phyloP scores from a whole-genome alignment of 1,284 basidiomycete genomes.

The Hemileia vastatrix region DNA sequence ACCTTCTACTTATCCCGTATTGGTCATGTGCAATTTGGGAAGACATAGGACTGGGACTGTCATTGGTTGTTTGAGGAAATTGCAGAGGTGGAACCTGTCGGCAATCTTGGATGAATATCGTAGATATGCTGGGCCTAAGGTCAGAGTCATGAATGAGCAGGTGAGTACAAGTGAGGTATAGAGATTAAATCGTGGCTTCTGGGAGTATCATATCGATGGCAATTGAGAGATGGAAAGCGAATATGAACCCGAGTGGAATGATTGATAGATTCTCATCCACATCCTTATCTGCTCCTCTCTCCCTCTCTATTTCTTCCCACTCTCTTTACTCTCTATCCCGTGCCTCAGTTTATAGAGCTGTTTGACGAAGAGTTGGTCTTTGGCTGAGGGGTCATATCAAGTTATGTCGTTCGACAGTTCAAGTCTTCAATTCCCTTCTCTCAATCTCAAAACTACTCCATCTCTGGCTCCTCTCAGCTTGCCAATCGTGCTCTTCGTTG shows the following conservation, averaged over 20 bases:
- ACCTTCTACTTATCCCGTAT: constrained; percentile 48
- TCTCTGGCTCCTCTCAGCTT: too few species aligned
- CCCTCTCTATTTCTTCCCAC: background rate
- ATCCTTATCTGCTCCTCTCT: too few species aligned
- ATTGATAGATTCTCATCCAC: background rate
- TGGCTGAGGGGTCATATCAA: too few species aligned
- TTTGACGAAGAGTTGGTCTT: constrained; percentile 51
- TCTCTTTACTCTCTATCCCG: background rate
- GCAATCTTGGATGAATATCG: constrained; percentile 51
- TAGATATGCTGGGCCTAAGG: constrained; percentile 50
- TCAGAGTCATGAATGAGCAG: constrained; percentile 50
- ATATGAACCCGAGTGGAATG: background rate
- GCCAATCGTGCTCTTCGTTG: too few species aligned
- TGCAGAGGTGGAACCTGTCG: constrained; percentile 50
- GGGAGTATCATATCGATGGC: background rate
- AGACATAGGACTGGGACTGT: constrained; percentile 51
- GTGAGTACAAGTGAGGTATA: constrained; percentile 36
- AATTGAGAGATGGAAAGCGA: background rate
- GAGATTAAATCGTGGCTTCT: background rate
- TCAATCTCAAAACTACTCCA: too few species aligned
- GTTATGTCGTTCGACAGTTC: too few species aligned
- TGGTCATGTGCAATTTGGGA: constrained; percentile 52
- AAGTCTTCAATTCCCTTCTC: too few species aligned
- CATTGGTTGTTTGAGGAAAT: constrained; percentile 48
- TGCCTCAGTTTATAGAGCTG: constrained; percentile 50